Conservation (phyloP, 1,284 basidiomycete genomes). For the Irpex sp. region DNA sequence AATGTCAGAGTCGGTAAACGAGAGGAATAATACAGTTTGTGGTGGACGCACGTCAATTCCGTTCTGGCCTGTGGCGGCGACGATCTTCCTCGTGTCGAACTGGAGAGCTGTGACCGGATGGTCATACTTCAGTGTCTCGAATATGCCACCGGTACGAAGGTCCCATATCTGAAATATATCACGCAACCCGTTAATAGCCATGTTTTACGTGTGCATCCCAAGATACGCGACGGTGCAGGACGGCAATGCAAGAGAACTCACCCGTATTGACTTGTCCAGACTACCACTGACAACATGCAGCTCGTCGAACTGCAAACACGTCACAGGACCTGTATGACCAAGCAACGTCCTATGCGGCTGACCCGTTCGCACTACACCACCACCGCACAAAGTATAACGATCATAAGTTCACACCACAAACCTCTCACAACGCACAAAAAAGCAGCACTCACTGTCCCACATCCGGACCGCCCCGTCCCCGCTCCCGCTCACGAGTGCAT, state of each 20-base stretch:
- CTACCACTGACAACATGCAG: conserved; percentile 89
- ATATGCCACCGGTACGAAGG: conserved; percentile 83
- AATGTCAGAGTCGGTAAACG: neutral
- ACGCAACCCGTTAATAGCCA: conserved; percentile 1
- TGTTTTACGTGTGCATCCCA: neutral
- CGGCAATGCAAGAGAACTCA: conserved; percentile 34
- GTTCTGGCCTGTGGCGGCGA: conserved; percentile 93
- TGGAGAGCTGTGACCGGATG: conserved; percentile 90
- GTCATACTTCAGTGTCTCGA: conserved; percentile 91
- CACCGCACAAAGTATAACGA: neutral
- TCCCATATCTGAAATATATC: conserved; percentile 81
- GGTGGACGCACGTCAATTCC: conserved; percentile 71
- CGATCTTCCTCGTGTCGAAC: conserved; percentile 93
- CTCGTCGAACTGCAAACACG: conserved; percentile 97
- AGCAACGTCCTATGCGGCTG: conserved; percentile 93
- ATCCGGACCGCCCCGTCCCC: conserved; percentile 96
- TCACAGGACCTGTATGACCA: conserved; percentile 93
- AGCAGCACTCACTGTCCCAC: conserved; percentile 90
- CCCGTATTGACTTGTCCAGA: conserved; percentile 90
- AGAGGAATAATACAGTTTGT: neutral
- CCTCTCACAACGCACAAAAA: neutral
- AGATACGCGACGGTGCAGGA: neutral
- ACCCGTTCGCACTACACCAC: conserved; percentile 85
- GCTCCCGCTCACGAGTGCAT: conserved; percentile 94
- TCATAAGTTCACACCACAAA: neutral